Conservation (phyloP, 2,329 filamentous ascomycete species). For the Pseudogymnoascus sp. region DNA sequence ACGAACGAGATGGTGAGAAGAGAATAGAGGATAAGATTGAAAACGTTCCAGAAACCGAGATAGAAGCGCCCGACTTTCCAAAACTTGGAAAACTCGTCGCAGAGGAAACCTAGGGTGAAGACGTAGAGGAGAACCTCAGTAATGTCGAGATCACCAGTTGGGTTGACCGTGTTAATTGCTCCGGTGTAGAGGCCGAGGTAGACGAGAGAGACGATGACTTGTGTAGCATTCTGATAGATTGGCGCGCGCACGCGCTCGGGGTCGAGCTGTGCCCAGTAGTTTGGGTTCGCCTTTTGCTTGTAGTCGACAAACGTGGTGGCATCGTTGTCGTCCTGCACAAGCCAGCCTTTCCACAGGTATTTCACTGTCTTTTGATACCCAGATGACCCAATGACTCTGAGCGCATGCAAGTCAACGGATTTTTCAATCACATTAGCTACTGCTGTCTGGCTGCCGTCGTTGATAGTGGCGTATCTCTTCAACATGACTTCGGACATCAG, state of each 20-base stretch:
- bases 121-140: constrained; percentile 81
- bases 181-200: constrained; percentile 82
- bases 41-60: constrained; percentile 93
- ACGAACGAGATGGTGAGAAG: constrained; percentile 73
- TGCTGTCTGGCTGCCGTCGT: constrained; percentile 62
- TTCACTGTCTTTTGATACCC: constrained; percentile 94
- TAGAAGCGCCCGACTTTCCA: constrained; percentile 93
- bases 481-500: constrained; percentile 77
- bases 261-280: constrained; percentile 77
- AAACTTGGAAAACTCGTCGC: constrained; percentile 80
- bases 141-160: constrained; percentile 71
- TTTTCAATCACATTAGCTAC: constrained; percentile 88
- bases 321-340: constrained; percentile 91
- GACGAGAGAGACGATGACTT: constrained; percentile 75
- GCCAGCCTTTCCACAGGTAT: constrained; percentile 91
- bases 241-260: constrained; percentile 92
- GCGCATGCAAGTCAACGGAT: constrained; percentile 84
- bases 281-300: constrained; percentile 69
- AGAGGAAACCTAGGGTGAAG: constrained; percentile 87
- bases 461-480: constrained; percentile 77
- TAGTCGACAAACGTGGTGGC: constrained; percentile 87
- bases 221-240: constrained; percentile 83
- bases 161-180: constrained; percentile 92
- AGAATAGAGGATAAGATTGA: constrained; percentile 78
- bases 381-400: constrained; percentile 81